Percentiles rank a stretch among this genome's conserved stretches.
These are phyloP conservation scores for Chenopodium quinoa DNA, from an alignment of 148 eudicot species.

Conservation along the genomic window DNA sequence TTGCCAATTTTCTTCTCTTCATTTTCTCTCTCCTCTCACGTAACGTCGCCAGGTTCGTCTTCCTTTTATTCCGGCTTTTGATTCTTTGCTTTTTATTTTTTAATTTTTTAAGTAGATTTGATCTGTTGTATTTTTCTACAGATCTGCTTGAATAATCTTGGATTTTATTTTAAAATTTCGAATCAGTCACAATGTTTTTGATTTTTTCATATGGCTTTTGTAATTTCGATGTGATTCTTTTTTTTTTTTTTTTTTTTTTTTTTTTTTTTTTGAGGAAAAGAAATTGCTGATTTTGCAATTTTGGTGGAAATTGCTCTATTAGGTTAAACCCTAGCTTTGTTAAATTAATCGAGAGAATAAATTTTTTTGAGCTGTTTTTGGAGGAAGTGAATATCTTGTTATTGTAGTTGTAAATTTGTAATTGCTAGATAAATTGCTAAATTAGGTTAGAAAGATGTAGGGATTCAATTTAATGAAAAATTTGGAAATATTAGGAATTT, in stretches of 20 bases:
- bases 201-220: background rate
- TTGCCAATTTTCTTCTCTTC: background rate
- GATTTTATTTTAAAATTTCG: background rate
- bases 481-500: background rate
- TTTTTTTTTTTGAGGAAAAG: background rate
- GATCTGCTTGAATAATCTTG: slow-evolving; percentile 12
- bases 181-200: background rate
- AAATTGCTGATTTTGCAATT: background rate
- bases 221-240: background rate
- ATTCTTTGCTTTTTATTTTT: background rate
- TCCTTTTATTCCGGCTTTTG: background rate
- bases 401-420: background rate
- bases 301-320: background rate
- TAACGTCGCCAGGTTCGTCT: slow-evolving; percentile 17
- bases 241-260: background rate
- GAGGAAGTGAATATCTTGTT: background rate
- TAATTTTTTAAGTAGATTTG: background rate
- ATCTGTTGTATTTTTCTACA: background rate
- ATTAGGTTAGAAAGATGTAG: background rate
- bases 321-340: background rate
- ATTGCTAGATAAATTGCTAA: background rate
- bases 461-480: background rate
- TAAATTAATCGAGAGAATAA: background rate
- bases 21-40: slow-evolving; percentile 15
- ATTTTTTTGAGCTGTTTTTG: background rate